Percentiles rank a stretch among this genome's conserved stretches.
These are phyloP conservation scores for Millerozyma acaciae DNA, from an alignment of 805 yeast genomes.

Conservation along the genomic window DNA sequence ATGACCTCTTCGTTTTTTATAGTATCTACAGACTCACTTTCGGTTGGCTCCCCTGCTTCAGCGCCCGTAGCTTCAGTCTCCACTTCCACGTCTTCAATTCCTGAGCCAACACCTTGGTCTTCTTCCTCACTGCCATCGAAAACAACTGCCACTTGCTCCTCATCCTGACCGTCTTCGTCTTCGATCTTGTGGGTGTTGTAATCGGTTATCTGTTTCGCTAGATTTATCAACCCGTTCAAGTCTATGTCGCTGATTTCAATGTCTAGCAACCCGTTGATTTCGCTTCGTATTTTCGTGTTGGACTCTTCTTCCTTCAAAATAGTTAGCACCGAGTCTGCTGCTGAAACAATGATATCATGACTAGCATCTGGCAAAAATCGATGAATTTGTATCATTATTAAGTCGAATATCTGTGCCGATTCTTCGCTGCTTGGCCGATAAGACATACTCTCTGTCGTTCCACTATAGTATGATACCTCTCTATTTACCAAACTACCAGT, in stretches of 20 bases:
- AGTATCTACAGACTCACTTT: conserved; percentile 1
- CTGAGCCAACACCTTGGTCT: conserved; percentile 24
- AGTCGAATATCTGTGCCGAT: conserved; percentile 49
- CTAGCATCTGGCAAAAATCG: conserved; percentile 67
- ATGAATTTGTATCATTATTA: conserved; percentile 58
- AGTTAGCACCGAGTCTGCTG: conserved; percentile 63
- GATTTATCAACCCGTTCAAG: conserved; percentile 43
- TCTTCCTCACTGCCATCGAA: conserved; percentile 39
- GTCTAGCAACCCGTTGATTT: conserved; percentile 47
- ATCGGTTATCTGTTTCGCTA: conserved; percentile 50
- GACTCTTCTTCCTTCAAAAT: conserved; percentile 45
- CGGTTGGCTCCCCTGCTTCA: conserved; percentile 19
- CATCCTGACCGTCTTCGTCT: conserved; percentile 14
- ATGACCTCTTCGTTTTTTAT: conserved; percentile 8
- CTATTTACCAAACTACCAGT: conserved; percentile 9
- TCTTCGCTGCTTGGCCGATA: conserved; percentile 62
- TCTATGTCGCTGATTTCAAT: conserved; percentile 35
- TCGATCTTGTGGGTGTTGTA: conserved; percentile 22
- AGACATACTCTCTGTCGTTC: conserved; percentile 42
- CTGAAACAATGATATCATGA: conserved; percentile 65
- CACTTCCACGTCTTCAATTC: conserved; percentile 19
- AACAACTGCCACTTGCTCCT: conserved; percentile 39
- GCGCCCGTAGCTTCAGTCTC: conserved; percentile 22
- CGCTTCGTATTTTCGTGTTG: conserved; percentile 44
- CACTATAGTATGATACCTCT: conserved; percentile 12